phyloP scores from a whole-genome alignment of 78 protist genomes.

The Tieghemostelium lacteum region DNA sequence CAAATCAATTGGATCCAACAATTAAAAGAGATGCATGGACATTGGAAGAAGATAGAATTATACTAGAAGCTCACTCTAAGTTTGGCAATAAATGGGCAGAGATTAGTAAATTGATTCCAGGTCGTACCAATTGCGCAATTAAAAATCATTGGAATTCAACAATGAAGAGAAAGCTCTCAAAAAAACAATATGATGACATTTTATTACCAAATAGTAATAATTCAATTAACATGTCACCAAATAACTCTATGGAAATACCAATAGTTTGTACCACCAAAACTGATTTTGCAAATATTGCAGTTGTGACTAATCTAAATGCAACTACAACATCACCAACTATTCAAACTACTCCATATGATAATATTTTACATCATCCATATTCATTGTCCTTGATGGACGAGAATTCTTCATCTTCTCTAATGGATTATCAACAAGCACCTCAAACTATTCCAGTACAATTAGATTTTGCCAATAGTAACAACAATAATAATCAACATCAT shows the following conservation, averaged over 20 bases:
- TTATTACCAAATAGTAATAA: background rate
- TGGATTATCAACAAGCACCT: no score
- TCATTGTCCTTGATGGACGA: no score
- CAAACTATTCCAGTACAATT: no score
- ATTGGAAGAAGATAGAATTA: constrained; percentile 86
- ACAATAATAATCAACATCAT: background rate
- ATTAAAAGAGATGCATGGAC: constrained; percentile 90
- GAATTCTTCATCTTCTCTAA: no score
- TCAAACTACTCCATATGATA: no score
- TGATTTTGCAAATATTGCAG: no score
- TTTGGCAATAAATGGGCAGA: constrained; percentile 94
- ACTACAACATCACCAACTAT: background rate
- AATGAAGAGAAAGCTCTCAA: constrained; percentile 75
- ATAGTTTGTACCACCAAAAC: no score
- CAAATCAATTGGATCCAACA: constrained; percentile 92
- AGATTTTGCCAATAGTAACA: no score
- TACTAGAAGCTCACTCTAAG: constrained; percentile 82
- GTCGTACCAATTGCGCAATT: constrained; percentile 94
- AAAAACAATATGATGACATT: constrained; percentile 51
- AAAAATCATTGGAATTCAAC: constrained; percentile 96
- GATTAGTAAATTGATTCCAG: constrained; percentile 87
- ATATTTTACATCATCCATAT: background rate
- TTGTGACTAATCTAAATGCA: background rate
- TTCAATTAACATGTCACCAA: no score
- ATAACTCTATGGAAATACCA: no score